Evolutionary conservation across 495 filamentous ascomycete genomes (phyloP).

Genomic region (Annulohypoxylon stygium): DNA sequence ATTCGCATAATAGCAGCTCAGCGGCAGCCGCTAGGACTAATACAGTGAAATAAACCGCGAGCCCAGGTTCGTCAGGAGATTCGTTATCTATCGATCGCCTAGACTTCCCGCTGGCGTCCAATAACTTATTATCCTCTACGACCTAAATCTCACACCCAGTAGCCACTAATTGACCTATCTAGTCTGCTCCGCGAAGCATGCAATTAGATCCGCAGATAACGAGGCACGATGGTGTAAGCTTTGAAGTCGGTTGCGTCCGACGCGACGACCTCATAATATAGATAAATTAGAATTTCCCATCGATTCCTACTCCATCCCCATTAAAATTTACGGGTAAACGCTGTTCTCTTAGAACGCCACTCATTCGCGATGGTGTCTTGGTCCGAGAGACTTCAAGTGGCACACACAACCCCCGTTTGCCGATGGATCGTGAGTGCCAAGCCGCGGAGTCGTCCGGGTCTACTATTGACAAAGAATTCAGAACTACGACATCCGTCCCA

Average conservation of each 20-base stretch:
- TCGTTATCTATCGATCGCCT: background rate
- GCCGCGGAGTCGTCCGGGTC: background rate
- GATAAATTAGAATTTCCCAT: background rate
- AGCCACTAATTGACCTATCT: background rate
- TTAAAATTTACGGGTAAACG: background rate
- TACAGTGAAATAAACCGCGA: background rate
- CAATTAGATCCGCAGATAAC: slow-evolving; percentile 1
- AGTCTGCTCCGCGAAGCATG: background rate
- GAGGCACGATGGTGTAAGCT: background rate
- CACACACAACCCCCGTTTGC: background rate
- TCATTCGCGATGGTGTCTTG: background rate
- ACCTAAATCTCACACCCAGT: background rate
- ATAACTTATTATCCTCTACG: background rate
- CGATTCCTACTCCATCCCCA: background rate
- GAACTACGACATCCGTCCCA: background rate
- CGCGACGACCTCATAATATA: background rate
- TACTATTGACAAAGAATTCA: background rate
- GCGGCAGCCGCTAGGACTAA: background rate
- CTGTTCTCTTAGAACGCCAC: background rate
- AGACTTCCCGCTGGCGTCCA: background rate
- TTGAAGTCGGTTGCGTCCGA: background rate
- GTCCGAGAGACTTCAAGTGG: background rate
- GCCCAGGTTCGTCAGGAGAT: background rate
- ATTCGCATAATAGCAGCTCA: background rate
- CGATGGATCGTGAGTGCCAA: background rate